Evolutionary conservation across 768 basidiomycete species (phyloP).

Genomic region (Leccinum aurantiacum): DNA sequence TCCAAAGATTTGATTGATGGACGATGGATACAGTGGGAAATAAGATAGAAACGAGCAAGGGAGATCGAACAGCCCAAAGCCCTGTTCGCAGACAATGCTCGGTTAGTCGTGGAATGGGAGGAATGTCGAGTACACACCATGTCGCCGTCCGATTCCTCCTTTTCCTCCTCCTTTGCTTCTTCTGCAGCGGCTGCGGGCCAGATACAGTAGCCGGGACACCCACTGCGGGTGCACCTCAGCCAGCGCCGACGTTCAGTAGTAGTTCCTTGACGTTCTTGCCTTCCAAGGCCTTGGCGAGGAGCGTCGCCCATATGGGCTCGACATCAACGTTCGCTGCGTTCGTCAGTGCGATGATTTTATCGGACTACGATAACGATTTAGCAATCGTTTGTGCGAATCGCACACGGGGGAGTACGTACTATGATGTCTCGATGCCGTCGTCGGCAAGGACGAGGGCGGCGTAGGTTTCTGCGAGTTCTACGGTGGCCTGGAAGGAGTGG

Average conservation of each 20-base stretch:
- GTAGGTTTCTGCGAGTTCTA: constrained; percentile 92
- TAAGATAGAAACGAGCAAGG: constrained; percentile 24
- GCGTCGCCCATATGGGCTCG: constrained; percentile 96
- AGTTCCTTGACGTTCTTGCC: constrained; percentile 97
- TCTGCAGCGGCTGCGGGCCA: constrained; percentile 65
- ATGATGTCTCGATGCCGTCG: constrained; percentile 92
- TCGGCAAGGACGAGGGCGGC: constrained; percentile 94
- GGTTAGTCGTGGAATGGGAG: background rate
- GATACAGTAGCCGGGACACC: constrained; percentile 51
- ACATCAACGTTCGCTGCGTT: constrained; percentile 80
- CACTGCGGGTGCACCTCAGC: constrained; percentile 82
- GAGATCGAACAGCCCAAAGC: constrained; percentile 88
- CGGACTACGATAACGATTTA: constrained; percentile 55
- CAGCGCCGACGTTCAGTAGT: constrained; percentile 91
- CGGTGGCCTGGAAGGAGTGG: constrained; percentile 43
- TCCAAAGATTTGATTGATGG: constrained; percentile 27
- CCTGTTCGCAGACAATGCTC: constrained; percentile 45
- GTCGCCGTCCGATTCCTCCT: constrained; percentile 88
- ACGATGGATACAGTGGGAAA: constrained; percentile 25
- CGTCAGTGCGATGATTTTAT: constrained; percentile 89
- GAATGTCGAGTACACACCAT: constrained; percentile 12
- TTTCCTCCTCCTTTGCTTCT: constrained; percentile 76
- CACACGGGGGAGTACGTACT: constrained; percentile 52
- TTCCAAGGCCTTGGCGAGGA: constrained; percentile 97
- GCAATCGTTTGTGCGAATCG: background rate